These are phyloP conservation scores for Clavulina sp. DNA, from an alignment of 768 basidiomycete genomes.

Conservation along the genomic window DNA sequence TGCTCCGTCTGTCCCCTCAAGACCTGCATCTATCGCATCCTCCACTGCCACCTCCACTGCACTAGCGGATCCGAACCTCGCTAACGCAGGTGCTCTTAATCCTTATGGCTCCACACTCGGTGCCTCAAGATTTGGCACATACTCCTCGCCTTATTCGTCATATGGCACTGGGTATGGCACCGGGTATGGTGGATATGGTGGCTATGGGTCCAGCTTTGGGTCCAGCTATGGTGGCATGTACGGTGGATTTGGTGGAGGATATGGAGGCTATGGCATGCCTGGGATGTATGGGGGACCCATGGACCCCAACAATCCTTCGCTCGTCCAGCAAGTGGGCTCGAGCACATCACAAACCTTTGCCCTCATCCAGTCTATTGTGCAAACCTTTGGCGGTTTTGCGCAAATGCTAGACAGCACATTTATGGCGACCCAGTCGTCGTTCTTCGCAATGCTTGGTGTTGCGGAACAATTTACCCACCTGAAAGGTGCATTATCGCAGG, in stretches of 20 bases:
- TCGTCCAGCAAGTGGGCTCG: slow-evolving; percentile 74
- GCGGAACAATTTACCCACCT: slow-evolving; percentile 88
- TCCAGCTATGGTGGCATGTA: slow-evolving; percentile 24
- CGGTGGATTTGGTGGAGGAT: slow-evolving; percentile 23
- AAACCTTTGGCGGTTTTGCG: slow-evolving; percentile 84
- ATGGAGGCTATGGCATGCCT: slow-evolving; percentile 23
- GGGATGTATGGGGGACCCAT: slow-evolving; percentile 13
- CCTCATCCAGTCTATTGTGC: slow-evolving; percentile 85
- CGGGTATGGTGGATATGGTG: slow-evolving; percentile 25
- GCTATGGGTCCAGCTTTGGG: slow-evolving; percentile 26
- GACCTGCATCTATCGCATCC: slow-evolving; percentile 12
- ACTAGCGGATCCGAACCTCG: too few relatives aligned
- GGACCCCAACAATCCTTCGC: slow-evolving; percentile 40
- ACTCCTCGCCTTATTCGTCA: slow-evolving; percentile 26
- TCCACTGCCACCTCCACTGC: slow-evolving; percentile 3
- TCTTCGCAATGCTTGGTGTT: slow-evolving; percentile 79
- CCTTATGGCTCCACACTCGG: not conserved
- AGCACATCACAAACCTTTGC: slow-evolving; percentile 87
- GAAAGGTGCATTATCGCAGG: slow-evolving; percentile 82
- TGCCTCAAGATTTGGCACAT: slow-evolving; percentile 1
- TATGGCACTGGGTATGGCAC: slow-evolving; percentile 26
- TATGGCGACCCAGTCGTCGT: slow-evolving; percentile 89
- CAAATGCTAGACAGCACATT: slow-evolving; percentile 97
- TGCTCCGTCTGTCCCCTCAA: slow-evolving; percentile 4
- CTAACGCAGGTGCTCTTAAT: slow-evolving; percentile 7